A percentile compares a stretch with the other conserved stretches of the same genome.
Conservation (phyloP, 768 basidiomycete genomes). For the Clitopilus hobsonii region DNA sequence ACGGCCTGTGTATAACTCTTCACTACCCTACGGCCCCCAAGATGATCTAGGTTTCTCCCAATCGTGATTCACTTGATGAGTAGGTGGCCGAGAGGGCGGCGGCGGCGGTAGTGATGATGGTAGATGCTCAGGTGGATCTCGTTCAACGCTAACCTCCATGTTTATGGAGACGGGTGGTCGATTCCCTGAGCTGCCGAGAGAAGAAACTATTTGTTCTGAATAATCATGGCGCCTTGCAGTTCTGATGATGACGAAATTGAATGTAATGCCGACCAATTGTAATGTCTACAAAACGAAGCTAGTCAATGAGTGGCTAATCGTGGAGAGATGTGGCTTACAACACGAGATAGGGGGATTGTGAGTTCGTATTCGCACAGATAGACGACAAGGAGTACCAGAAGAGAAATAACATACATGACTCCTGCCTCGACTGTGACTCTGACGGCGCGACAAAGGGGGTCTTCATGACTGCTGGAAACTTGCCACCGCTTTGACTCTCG, state of each 20-base stretch:
- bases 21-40: background rate
- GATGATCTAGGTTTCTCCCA: background rate
- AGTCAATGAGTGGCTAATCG: no score
- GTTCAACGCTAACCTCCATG: background rate
- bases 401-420: constrained; percentile 10
- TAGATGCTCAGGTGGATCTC: constrained; percentile 1
- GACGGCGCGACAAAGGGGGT: constrained; percentile 11
- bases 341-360: constrained; percentile 9
- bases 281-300: no score
- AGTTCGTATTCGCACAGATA: constrained; percentile 5
- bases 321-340: constrained; percentile 6
- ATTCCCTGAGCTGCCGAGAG: background rate
- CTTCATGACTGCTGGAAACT: constrained; percentile 2
- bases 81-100: no score
- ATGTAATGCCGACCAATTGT: background rate
- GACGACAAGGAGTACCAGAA: constrained; percentile 9
- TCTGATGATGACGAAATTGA: constrained; percentile 1
- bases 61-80: background rate
- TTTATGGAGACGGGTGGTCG: background rate
- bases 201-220: background rate
- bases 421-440: constrained; percentile 12
- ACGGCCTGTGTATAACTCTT: background rate
- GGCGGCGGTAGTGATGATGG: background rate
- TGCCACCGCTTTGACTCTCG: constrained; percentile 8
- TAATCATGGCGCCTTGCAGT: background rate